These are phyloP conservation scores for Zymoseptoria ardabiliae DNA, from an alignment of 2,329 filamentous ascomycete species.

Conservation along the genomic window DNA sequence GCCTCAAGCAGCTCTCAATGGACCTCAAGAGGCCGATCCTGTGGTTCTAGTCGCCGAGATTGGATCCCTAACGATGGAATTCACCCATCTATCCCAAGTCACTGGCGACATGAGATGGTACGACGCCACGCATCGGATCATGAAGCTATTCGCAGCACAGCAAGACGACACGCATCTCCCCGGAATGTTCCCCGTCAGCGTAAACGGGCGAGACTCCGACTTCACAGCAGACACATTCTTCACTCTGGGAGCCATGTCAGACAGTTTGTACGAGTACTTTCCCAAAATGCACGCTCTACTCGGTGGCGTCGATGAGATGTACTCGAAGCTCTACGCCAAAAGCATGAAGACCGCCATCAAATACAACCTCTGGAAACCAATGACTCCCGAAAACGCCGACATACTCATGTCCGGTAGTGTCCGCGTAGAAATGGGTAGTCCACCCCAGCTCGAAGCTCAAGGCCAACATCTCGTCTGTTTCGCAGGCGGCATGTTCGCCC, in stretches of 20 bases:
- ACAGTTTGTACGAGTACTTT: conserved; percentile 36
- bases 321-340: conserved; percentile 51
- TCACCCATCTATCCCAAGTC: conserved; percentile 40
- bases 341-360: conserved; percentile 37
- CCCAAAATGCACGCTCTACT: conserved; percentile 43
- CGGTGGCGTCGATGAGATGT: conserved; percentile 39
- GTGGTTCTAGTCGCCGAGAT: conserved; percentile 41
- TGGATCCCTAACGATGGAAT: conserved; percentile 42
- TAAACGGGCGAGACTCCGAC: conserved; percentile 35
- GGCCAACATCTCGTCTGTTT: conserved; percentile 54
- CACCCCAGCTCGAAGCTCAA: conserved; percentile 39
- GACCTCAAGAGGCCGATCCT: conserved; percentile 34
- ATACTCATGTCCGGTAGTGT: conserved; percentile 42
- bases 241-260: conserved; percentile 32
- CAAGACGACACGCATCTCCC: conserved; percentile 38
- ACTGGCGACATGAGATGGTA: conserved; percentile 41
- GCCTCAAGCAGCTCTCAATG: conserved; percentile 32
- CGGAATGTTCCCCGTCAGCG: conserved; percentile 43
- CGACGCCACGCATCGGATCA: conserved; percentile 39
- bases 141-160: conserved; percentile 35
- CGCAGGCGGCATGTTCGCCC: conserved; percentile 54
- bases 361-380: conserved; percentile 44
- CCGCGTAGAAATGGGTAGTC: conserved; percentile 24
- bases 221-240: conserved; percentile 36
- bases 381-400: conserved; percentile 40